A percentile compares a stretch with the other conserved stretches of the same genome.
phyloP scores from a whole-genome alignment of 495 filamentous ascomycete species.

The Corynascus novoguineensis region DNA sequence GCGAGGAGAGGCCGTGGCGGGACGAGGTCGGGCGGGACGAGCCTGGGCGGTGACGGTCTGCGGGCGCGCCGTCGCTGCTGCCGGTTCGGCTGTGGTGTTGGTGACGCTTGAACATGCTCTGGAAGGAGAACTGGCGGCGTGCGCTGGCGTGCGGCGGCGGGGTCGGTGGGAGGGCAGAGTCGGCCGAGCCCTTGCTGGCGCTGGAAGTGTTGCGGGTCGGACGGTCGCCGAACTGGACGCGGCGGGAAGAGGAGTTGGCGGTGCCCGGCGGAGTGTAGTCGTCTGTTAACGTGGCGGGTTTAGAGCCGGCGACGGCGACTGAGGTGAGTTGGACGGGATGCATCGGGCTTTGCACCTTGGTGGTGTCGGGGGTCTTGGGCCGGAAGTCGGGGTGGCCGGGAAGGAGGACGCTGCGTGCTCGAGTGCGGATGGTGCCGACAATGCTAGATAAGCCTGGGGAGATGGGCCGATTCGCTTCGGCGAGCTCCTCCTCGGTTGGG shows the following conservation, averaged over 20 bases:
- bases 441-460: constrained; percentile 52
- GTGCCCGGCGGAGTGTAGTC: constrained; percentile 39
- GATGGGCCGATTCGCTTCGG: constrained; percentile 44
- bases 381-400: constrained; percentile 40
- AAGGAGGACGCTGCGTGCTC: constrained; percentile 47
- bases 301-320: constrained; percentile 51
- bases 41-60: not conserved
- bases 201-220: constrained; percentile 19
- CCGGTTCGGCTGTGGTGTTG: constrained; percentile 40
- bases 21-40: constrained; percentile 22
- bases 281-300: constrained; percentile 24
- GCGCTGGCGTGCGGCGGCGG: constrained; percentile 51
- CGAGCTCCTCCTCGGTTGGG: constrained; percentile 58
- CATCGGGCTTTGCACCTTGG: constrained; percentile 43
- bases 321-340: constrained; percentile 58
- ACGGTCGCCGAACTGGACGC: constrained; percentile 35
- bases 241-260: constrained; percentile 31
- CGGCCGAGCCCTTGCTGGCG: constrained; percentile 25
- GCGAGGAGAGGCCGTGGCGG: constrained; percentile 43
- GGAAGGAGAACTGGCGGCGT: constrained; percentile 87
- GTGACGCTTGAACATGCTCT: constrained; percentile 62
- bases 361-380: constrained; percentile 15
- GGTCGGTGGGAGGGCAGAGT: constrained; percentile 33
- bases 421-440: constrained; percentile 54
- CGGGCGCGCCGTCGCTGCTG: constrained; percentile 15